Base-by-base conservation (phyloP, 1,284 basidiomycete species). In the Apiotrichum montevideense region DNA sequence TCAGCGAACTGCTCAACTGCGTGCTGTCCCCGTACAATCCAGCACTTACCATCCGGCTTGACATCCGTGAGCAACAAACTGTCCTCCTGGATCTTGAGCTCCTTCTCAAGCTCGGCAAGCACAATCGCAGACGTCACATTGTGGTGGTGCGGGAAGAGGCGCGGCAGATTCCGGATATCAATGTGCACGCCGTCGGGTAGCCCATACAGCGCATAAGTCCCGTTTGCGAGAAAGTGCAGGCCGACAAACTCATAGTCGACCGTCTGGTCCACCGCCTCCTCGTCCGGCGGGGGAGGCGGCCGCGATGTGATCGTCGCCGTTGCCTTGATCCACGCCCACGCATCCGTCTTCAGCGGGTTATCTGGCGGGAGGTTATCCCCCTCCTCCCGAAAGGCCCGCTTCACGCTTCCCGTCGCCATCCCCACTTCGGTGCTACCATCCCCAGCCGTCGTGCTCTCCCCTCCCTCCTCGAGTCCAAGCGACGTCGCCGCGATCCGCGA, bases 201-300 rank as follows among this genome's bases (percentile, higher is more conserved):
- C 6, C 84, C 87, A 58, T 87, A 81, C 0, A 88, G 87, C 66
- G 85, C 87, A 43, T 92, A 83, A 1, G 87, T 83, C 1, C 90
- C 90, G 62, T 88, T 87, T 8, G 82, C 77, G 8, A 87, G 64
- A 67, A 88, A 84, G 74, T 92, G 90, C 11, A 93, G 79, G 3
- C 88, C 90, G 51, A 66, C 68, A 42, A 77, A 65, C 43, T 67
- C 64, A 56, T 77, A 77, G 14, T 68, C 64, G 32, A 74, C 54
- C 6, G 52, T 32, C 32, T 50, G 32, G 14, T 50, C 48, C 15
- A 33, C 39, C 7, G 32, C 11, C 42, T 46, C 35, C 33, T 46
- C 46, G 33, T n/a, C 35, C 8, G 15, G 4, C 35, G 21, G 35
- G 4, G 47, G 35, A 11, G 47, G 47, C 35, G 47, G 35, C 21